Conservation (phyloP, 2,329 filamentous ascomycete genomes). For the Alternaria sp. region DNA sequence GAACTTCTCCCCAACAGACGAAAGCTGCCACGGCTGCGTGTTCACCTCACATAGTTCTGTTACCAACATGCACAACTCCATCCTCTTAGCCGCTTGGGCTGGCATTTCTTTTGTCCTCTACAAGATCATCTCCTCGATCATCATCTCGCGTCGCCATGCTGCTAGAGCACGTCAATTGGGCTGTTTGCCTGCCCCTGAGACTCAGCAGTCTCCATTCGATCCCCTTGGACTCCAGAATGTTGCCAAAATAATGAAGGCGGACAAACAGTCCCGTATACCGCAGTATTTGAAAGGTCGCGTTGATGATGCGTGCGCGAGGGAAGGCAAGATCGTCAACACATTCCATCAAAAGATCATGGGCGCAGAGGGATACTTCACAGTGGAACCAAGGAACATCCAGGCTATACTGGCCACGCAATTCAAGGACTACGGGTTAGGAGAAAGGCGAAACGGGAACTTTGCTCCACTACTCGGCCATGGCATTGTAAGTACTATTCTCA, state of each 20-base stretch:
- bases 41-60: background rate
- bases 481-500: slow-evolving; percentile 32
- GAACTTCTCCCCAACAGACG: background rate
- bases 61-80: slow-evolving; percentile 35
- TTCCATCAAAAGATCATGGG: slow-evolving; percentile 30
- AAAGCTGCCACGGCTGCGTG: background rate
- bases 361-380: slow-evolving; percentile 34
- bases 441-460: slow-evolving; percentile 46
- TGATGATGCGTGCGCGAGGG: slow-evolving; percentile 22
- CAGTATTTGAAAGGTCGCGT: slow-evolving; percentile 35
- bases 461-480: slow-evolving; percentile 50
- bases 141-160: slow-evolving; percentile 39
- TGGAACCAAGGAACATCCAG: slow-evolving; percentile 56
- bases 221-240: slow-evolving; percentile 60
- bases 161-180: slow-evolving; percentile 47
- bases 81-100: slow-evolving; percentile 39
- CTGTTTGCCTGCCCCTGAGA: slow-evolving; percentile 51
- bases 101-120: slow-evolving; percentile 40
- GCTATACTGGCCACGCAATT: slow-evolving; percentile 53
- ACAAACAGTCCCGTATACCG: slow-evolving; percentile 43
- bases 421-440: slow-evolving; percentile 54
- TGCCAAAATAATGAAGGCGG: slow-evolving; percentile 45
- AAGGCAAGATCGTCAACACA: slow-evolving; percentile 36
- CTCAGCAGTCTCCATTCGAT: slow-evolving; percentile 50
- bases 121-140: slow-evolving; percentile 34